A percentile compares a stretch with the other conserved stretches of the same genome.
These are phyloP conservation scores for Purshia tridentata DNA, from an alignment of 306 rosid species.

Conservation along the genomic window DNA sequence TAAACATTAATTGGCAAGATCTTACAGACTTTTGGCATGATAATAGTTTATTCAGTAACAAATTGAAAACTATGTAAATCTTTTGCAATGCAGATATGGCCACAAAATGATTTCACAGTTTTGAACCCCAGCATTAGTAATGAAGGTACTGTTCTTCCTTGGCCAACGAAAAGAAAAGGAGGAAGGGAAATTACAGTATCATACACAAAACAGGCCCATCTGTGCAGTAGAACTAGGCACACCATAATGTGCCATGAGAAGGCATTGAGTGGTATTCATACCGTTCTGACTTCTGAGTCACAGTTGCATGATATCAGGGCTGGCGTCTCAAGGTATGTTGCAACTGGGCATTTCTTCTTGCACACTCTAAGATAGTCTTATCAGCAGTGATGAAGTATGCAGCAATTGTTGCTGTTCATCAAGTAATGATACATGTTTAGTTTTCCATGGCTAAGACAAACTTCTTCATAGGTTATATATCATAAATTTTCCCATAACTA, in stretches of 20 bases:
- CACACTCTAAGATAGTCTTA: conserved; percentile 83
- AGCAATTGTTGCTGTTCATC: conserved; percentile 72
- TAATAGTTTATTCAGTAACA: not conserved
- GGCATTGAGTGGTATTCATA: not conserved
- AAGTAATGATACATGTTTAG: conserved; percentile 27
- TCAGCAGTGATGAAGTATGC: conserved; percentile 80
- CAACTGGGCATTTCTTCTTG: conserved; percentile 71
- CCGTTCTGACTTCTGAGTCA: not conserved
- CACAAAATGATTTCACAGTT: not conserved
- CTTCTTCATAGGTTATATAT: too few relatives aligned
- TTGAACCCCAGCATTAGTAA: not conserved
- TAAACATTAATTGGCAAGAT: not conserved
- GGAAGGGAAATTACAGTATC: not conserved
- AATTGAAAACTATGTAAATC: not conserved
- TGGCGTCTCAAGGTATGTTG: conserved; percentile 60
- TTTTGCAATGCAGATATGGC: not conserved
- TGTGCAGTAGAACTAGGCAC: not conserved
- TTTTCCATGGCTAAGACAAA: not conserved
- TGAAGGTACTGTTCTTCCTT: not conserved
- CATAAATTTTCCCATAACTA: not conserved
- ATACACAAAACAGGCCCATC: conserved; percentile 12
- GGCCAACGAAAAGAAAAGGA: not conserved
- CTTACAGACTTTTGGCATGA: not conserved
- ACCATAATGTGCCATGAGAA: conserved; percentile 8
- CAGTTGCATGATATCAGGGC: conserved; percentile 19